A percentile compares a stretch with the other conserved stretches of the same genome.
These are phyloP conservation scores for Shiraia sp. DNA, from an alignment of 2,329 filamentous ascomycete genomes.

Conservation along the genomic window DNA sequence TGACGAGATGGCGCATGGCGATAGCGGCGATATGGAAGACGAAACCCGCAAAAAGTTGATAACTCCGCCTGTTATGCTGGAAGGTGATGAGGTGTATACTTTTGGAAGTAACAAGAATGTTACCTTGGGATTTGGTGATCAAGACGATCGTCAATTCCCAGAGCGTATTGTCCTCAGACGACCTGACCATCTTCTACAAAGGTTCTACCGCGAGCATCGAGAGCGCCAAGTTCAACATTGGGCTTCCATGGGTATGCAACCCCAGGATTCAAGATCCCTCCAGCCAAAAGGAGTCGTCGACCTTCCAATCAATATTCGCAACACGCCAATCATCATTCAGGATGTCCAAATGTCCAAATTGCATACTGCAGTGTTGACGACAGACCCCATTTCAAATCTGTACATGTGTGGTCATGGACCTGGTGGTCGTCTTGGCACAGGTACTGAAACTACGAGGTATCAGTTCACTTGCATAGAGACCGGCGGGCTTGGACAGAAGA, in stretches of 20 bases:
- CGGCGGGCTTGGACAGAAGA: conserved; percentile 72
- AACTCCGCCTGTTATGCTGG: conserved; percentile 44
- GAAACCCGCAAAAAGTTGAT: conserved; percentile 30
- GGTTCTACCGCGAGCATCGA: conserved; percentile 72
- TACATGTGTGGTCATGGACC: conserved; percentile 92
- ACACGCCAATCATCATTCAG: conserved; percentile 73
- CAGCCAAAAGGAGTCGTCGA: conserved; percentile 52
- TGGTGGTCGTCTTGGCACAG: conserved; percentile 84
- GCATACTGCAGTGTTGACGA: conserved; percentile 85
- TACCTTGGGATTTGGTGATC: conserved; percentile 89
- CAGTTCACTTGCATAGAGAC: conserved; percentile 81
- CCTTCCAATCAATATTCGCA: conserved; percentile 73
- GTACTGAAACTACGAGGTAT: conserved; percentile 88
- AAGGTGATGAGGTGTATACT: conserved; percentile 84
- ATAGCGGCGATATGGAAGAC: conserved; percentile 49
- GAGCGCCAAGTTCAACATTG: conserved; percentile 49
- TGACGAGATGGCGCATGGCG: conserved; percentile 50
- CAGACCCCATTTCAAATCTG: conserved; percentile 84
- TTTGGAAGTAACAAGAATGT: conserved; percentile 98
- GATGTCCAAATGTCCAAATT: conserved; percentile 89
- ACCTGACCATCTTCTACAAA: conserved; percentile 74
- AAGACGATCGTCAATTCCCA: conserved; percentile 91
- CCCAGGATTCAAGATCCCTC: conserved; percentile 23
- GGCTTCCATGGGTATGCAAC: conserved; percentile 40
- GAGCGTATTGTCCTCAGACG: conserved; percentile 79